Evolutionary conservation across 2,329 filamentous ascomycete genomes (phyloP).

Genomic region (Diaporthe caulivora): DNA sequence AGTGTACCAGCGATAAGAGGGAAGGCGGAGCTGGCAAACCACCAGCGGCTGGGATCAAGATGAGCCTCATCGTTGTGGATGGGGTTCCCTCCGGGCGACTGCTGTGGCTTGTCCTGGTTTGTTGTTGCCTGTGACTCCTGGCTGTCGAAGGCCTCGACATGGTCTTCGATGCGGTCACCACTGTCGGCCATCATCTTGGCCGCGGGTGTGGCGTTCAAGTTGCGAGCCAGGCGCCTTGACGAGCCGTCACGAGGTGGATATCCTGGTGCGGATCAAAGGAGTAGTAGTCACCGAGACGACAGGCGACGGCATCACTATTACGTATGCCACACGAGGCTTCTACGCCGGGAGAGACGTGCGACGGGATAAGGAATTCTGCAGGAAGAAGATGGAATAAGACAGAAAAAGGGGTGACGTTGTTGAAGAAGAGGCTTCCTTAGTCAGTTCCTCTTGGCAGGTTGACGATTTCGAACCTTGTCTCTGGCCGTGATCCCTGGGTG

Average conservation of each 20-base stretch:
- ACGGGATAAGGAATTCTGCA: not conserved
- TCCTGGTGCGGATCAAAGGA: not conserved
- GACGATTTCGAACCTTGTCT: not conserved
- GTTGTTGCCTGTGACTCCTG: constrained; percentile 5
- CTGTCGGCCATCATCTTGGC: constrained; percentile 47
- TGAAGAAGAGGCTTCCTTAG: not conserved
- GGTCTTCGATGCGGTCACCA: constrained; percentile 45
- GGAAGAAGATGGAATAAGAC: not conserved
- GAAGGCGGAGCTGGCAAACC: constrained; percentile 74
- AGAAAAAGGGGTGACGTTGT: not conserved
- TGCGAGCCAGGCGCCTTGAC: constrained; percentile 22
- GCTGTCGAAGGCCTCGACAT: constrained; percentile 40
- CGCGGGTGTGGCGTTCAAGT: constrained; percentile 16
- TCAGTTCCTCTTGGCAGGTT: constrained; percentile 9
- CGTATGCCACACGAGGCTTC: not conserved
- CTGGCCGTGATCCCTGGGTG: not conserved
- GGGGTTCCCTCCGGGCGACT: constrained; percentile 1
- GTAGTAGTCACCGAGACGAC: not conserved
- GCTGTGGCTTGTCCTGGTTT: constrained; percentile 33
- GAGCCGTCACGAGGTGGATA: not conserved
- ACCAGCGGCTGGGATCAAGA: constrained; percentile 69
- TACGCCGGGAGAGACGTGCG: not conserved
- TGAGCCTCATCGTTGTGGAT: constrained; percentile 56
- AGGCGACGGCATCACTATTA: constrained; percentile 10
- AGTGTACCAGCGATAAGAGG: constrained; percentile 87